Percentiles rank a stretch among this genome's conserved stretches.
Evolutionary conservation across 805 yeast genomes (phyloP).

Genomic region (Tetrapisispora iriomotensis): DNA sequence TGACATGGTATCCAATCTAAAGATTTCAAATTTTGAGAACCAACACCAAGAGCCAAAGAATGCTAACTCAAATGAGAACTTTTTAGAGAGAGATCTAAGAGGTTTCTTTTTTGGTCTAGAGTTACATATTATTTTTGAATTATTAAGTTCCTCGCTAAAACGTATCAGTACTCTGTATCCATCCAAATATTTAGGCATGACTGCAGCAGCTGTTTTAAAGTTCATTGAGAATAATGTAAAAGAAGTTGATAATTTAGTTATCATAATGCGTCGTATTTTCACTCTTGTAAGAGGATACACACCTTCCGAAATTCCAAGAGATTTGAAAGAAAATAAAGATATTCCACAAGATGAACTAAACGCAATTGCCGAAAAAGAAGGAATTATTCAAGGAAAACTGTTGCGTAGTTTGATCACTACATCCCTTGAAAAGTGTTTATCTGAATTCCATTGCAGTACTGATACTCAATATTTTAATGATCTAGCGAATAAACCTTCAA

Average conservation of each 20-base stretch:
- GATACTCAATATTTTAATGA: constrained; percentile 20
- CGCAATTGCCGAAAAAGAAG: constrained; percentile 45
- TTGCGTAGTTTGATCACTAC: constrained; percentile 54
- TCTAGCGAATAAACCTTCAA: constrained; percentile 13
- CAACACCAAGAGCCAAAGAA: constrained; percentile 3
- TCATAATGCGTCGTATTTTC: constrained; percentile 54
- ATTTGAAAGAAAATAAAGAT: constrained; percentile 14
- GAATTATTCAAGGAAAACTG: constrained; percentile 52
- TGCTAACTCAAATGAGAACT: constrained; percentile 1
- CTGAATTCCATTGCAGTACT: constrained; percentile 17
- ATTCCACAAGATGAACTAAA: constrained; percentile 31
- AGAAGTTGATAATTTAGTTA: constrained; percentile 27
- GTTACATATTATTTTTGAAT: constrained; percentile 58
- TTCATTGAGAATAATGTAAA: constrained; percentile 37
- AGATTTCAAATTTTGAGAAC: constrained; percentile 9
- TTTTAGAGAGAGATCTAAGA: constrained; percentile 12
- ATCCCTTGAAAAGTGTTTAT: constrained; percentile 34
- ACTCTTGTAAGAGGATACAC: constrained; percentile 50
- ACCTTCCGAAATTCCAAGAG: constrained; percentile 36
- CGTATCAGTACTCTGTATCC: constrained; percentile 65
- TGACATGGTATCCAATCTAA: constrained; percentile 41
- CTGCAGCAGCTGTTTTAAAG: constrained; percentile 48
- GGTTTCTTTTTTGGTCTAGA: constrained; percentile 41
- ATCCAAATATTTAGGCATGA: constrained; percentile 66
- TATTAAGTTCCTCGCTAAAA: constrained; percentile 47